Evolutionary conservation across 2,329 filamentous ascomycete genomes (phyloP).

Genomic region (Didymella sp.): DNA sequence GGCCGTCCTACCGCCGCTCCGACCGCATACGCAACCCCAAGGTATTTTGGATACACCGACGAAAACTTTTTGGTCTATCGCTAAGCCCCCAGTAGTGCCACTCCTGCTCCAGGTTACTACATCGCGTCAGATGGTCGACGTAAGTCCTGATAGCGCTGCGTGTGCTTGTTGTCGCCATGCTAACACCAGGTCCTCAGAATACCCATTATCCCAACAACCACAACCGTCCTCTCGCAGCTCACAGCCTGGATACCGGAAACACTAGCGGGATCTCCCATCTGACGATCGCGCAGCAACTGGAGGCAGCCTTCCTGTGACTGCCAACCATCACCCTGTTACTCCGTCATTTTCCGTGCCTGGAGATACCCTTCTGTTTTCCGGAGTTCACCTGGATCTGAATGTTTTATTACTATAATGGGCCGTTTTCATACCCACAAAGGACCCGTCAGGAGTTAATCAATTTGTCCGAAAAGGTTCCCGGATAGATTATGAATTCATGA

Average conservation of each 20-base stretch:
- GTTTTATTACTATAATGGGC: constrained; percentile 38
- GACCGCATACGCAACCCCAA: constrained; percentile 40
- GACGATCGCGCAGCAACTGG: constrained; percentile 9
- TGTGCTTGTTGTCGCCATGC: constrained; percentile 9
- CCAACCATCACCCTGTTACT: constrained; percentile 39
- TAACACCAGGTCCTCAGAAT: constrained; percentile 40
- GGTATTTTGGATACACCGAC: constrained; percentile 53
- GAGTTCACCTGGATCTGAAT: constrained; percentile 43
- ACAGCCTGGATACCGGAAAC: constrained; percentile 32
- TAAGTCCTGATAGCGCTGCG: constrained; percentile 33
- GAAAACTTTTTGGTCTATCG: constrained; percentile 50
- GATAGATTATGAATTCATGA: constrained; percentile 24
- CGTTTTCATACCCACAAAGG: constrained; percentile 33
- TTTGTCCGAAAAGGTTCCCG: constrained; percentile 34
- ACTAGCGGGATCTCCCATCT: constrained; percentile 12
- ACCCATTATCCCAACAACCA: constrained; percentile 41
- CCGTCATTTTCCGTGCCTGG: constrained; percentile 42
- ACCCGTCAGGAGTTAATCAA: constrained; percentile 34
- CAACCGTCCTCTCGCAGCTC: constrained; percentile 33
- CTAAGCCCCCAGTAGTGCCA: constrained; percentile 48
- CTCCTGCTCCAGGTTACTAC: constrained; percentile 46
- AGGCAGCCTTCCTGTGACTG: constrained; percentile 28
- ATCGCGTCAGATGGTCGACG: constrained; percentile 49
- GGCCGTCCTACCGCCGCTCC: constrained; percentile 32
- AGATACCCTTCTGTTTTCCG: constrained; percentile 48